These are phyloP conservation scores for Cryptosporidium sp. DNA, from an alignment of 169 alveolate genomes.

Conservation along the genomic window DNA sequence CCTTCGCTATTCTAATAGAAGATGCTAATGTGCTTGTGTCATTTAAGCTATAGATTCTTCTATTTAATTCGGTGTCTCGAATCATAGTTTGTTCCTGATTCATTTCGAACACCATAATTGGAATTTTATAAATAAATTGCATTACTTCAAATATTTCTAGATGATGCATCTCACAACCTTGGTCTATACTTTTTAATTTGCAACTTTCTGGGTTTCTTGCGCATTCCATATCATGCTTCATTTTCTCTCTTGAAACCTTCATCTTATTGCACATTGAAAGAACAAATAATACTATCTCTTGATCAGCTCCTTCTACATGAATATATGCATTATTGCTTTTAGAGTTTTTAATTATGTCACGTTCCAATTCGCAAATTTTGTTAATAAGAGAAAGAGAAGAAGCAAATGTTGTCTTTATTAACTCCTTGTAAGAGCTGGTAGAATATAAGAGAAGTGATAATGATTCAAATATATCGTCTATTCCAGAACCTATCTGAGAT, in stretches of 20 bases:
- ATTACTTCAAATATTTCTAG: constrained; percentile 33
- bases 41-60: constrained; percentile 5
- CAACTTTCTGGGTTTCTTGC: background rate
- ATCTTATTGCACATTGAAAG: constrained; percentile 8
- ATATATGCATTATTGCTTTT: constrained; percentile 20
- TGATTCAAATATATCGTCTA: constrained; percentile 61
- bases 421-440: background rate
- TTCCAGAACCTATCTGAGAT: background rate
- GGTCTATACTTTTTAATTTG: background rate
- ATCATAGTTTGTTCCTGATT: background rate
- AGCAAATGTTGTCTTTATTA: constrained; percentile 16
- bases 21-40: background rate
- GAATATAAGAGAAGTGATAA: constrained; percentile 40
- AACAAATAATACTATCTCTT: constrained; percentile 30
- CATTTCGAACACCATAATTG: constrained; percentile 53
- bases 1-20: constrained; percentile 48
- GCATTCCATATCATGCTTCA: background rate
- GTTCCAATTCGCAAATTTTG: constrained; percentile 25
- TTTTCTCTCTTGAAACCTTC: background rate
- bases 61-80: constrained; percentile 35
- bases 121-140: constrained; percentile 51
- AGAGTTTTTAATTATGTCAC: constrained; percentile 18
- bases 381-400: constrained; percentile 21
- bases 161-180: constrained; percentile 1
- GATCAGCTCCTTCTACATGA: constrained; percentile 63